A percentile compares a stretch with the other conserved stretches of the same genome.
phyloP scores from a whole-genome alignment of 441 rosid genomes.

The Daphne laureola region DNA sequence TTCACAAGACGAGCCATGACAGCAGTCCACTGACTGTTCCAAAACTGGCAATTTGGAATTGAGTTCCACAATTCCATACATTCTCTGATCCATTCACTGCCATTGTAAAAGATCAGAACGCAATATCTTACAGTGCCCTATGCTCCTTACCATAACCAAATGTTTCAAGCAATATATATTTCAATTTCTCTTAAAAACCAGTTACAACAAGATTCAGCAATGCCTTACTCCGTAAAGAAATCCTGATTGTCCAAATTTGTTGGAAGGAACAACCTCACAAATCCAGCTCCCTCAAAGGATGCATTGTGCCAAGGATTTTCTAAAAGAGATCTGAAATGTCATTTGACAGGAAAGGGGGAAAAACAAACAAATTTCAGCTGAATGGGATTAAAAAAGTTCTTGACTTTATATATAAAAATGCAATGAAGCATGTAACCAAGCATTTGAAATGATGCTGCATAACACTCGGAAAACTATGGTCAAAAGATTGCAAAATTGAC shows the following conservation, averaged over 20 bases:
- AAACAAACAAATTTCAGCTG: no score
- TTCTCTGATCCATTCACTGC: slow-evolving; percentile 75
- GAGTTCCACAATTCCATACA: slow-evolving; percentile 84
- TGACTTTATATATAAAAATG: no score
- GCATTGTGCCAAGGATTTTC: slow-evolving; percentile 99
- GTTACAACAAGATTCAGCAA: slow-evolving; percentile 4
- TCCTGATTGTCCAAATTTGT: slow-evolving; percentile 81
- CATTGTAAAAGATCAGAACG: slow-evolving; percentile 23
- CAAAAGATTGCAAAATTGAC: no score
- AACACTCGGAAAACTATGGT: no score
- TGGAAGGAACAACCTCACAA: slow-evolving; percentile 92
- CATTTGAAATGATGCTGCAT: no score
- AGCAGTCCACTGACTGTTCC: slow-evolving; percentile 98
- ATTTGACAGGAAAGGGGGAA: slow-evolving; percentile 15
- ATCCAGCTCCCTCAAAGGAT: slow-evolving; percentile 95
- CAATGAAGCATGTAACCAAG: no score
- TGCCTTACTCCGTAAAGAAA: slow-evolving; percentile 82
- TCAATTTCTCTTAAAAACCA: no score
- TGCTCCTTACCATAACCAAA: slow-evolving; percentile 1
- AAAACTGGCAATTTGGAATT: slow-evolving; percentile 93
- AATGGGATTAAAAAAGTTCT: no score
- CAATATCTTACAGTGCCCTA: slow-evolving; percentile 14
- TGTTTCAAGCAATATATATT: no score
- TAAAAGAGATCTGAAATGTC: slow-evolving; percentile 61
- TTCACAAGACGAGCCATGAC: slow-evolving; percentile 83